Percentiles rank a stretch among this genome's conserved stretches.
These are phyloP conservation scores for Aspergillus panamensis DNA, from an alignment of 495 filamentous ascomycete genomes.

Conservation along the genomic window DNA sequence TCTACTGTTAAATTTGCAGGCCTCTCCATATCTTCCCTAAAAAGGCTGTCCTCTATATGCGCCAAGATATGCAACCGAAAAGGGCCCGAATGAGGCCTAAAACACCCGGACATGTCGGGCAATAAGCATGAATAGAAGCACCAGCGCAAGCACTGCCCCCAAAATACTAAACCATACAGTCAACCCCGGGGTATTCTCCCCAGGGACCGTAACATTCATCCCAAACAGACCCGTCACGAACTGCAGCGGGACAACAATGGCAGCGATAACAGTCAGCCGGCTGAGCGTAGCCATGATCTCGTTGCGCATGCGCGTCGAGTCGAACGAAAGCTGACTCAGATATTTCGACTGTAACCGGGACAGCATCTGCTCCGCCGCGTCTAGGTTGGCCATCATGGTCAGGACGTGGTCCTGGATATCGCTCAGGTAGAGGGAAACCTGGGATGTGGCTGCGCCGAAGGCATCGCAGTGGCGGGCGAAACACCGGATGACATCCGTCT, in stretches of 20 bases:
- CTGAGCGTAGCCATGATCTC: constrained; percentile 69
- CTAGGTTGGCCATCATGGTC: constrained; percentile 88
- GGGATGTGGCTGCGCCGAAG: constrained; percentile 73
- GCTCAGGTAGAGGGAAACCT: constrained; percentile 84
- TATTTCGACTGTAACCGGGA: constrained; percentile 85
- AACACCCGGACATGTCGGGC: constrained; percentile 18
- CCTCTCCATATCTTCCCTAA: too few relatives aligned
- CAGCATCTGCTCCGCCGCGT: constrained; percentile 91
- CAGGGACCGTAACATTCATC: constrained; percentile 90
- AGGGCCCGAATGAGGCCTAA: not conserved
- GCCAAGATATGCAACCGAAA: too few relatives aligned
- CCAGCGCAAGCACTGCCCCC: constrained; percentile 45
- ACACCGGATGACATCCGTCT: constrained; percentile 87
- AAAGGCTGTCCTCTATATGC: too few relatives aligned
- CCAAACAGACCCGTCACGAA: constrained; percentile 84
- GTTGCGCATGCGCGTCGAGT: constrained; percentile 73
- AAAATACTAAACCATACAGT: constrained; percentile 72
- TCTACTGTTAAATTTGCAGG: too few relatives aligned
- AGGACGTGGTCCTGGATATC: constrained; percentile 96
- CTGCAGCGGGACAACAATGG: constrained; percentile 85
- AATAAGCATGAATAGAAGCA: constrained; percentile 14
- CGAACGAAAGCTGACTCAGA: constrained; percentile 79
- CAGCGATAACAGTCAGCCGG: constrained; percentile 82
- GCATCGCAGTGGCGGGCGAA: constrained; percentile 94
- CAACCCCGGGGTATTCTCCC: constrained; percentile 43